Percentiles rank a stretch among this genome's conserved stretches.
Conservation (phyloP, 179 eudicot species). For the Heliamphora ciliata region DNA sequence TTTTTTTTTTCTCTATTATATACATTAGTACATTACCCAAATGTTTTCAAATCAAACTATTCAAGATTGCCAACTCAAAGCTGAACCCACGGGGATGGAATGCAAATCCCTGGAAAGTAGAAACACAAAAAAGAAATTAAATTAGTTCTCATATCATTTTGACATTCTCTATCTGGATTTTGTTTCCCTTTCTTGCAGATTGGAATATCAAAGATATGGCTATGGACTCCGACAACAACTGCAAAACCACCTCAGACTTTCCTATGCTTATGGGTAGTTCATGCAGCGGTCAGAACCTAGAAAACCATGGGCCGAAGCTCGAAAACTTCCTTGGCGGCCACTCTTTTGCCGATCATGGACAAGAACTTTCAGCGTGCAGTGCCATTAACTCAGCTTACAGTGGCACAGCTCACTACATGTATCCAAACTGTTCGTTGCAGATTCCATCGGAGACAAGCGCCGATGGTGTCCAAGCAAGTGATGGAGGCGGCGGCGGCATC, state of each 20-base stretch:
- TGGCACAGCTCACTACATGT: conserved; percentile 26
- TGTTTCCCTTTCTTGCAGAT: conserved; percentile 26
- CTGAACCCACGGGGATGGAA: too few relatives aligned
- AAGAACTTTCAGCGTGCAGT: conserved; percentile 4
- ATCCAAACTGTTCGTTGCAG: conserved; percentile 17
- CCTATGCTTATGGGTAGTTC: conserved; percentile 40
- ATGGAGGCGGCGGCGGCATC: not conserved
- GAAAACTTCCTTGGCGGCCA: conserved; percentile 53
- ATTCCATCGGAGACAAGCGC: conserved; percentile 18
- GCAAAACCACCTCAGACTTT: conserved; percentile 28
- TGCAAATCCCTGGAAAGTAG: too few relatives aligned
- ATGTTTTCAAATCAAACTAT: too few relatives aligned
- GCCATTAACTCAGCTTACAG: too few relatives aligned
- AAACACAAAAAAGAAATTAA: too few relatives aligned
- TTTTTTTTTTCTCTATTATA: not conserved
- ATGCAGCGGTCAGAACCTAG: conserved; percentile 26
- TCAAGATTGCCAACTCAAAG: too few relatives aligned
- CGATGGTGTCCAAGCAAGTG: not conserved
- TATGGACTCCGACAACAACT: conserved; percentile 20
- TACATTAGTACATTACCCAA: too few relatives aligned
- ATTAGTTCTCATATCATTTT: not conserved
- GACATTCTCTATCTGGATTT: not conserved
- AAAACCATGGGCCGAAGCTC: conserved; percentile 46
- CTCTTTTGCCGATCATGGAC: conserved; percentile 24
- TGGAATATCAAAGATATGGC: conserved; percentile 50